Evolutionary conservation across 805 yeast genomes (phyloP), one percentile per base, ranked within the genome.

Genomic region (Candida dendrica): DNA sequence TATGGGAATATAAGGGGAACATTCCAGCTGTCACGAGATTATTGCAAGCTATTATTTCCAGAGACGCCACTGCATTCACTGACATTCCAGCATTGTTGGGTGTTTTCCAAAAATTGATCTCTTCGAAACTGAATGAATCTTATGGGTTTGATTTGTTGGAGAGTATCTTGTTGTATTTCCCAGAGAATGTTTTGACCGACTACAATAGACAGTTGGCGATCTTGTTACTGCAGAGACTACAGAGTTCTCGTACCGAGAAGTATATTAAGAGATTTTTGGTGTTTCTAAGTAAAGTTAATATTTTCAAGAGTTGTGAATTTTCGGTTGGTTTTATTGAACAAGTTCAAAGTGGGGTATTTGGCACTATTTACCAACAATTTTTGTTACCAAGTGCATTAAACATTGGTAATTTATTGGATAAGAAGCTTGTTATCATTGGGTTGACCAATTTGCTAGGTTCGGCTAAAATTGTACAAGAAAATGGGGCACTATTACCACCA

Each of bases 1-100:
- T 90, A 31, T 93, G 98, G 98, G 98, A 93, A 60, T 77, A 76
- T 46, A 74, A 80, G 49, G 98, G 98, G 14, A 93, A 91, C 51
- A 79, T 91, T 30, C 98, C 98, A 2, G 97, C 96, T 2, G 77
- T 91, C 17, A 82, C 95, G 0, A 76, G 96, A 51, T 68, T 93
- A 40, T 66, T 93, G 33, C 74, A 79, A 42, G 79, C 87, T 6
- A 79, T 91, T 17, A 64, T 79, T n/a, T 55, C 60, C 24, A 59
- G 59, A 15, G 70, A 70, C 34, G 50, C 54, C 9, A 41, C 51
- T 2, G 52, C 62, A 2, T 71, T 64, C 37, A 52, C 55, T n/a
- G 74, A 71, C 38, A 59, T 88, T 34, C 75, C 84, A 30, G 95
- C 97, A 3, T 75, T 93, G 26, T 68, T 93, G 34, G 99, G 99